These are phyloP conservation scores for Xylaria acuta DNA, from an alignment of 495 filamentous ascomycete genomes.

Conservation along the genomic window DNA sequence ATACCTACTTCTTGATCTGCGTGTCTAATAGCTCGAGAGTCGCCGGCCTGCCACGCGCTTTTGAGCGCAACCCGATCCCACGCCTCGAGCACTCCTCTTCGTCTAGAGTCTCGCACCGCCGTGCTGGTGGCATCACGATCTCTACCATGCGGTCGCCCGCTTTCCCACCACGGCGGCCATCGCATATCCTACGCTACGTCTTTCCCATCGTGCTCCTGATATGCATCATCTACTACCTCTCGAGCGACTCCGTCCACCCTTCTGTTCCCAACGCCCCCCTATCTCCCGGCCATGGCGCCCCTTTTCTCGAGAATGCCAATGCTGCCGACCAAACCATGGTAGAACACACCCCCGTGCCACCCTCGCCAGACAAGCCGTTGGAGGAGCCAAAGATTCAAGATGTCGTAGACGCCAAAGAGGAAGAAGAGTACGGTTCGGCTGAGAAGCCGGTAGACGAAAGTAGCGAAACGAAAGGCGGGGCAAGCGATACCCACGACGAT, in stretches of 20 bases:
- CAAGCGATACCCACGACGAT: not conserved
- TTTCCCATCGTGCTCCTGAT: slow-evolving; percentile 41
- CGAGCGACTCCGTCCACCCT: slow-evolving; percentile 22
- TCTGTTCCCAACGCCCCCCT: slow-evolving; percentile 25
- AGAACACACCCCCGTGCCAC: slow-evolving; percentile 19
- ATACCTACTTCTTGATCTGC: not conserved
- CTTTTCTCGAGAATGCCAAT: slow-evolving; percentile 15
- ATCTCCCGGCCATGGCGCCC: slow-evolving; percentile 24
- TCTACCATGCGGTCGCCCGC: slow-evolving; percentile 44
- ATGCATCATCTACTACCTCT: slow-evolving; percentile 42
- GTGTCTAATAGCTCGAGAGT: not conserved
- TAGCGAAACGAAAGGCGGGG: slow-evolving; percentile 1
- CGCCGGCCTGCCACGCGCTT: slow-evolving; percentile 2
- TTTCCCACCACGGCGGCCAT: slow-evolving; percentile 49
- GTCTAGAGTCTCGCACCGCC: slow-evolving; percentile 16
- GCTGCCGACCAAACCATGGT: not conserved
- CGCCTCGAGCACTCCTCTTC: not conserved
- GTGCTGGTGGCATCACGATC: slow-evolving; percentile 35
- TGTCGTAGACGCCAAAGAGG: not conserved
- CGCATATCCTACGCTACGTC: slow-evolving; percentile 45
- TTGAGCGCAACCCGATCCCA: slow-evolving; percentile 1
- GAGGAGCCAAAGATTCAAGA: not conserved
- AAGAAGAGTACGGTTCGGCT: not conserved
- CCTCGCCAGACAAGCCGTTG: slow-evolving; percentile 5
- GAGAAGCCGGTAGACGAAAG: slow-evolving; percentile 3